Conservation (phyloP, 305 asterid genomes). For the Stenogyne calaminthoides region DNA sequence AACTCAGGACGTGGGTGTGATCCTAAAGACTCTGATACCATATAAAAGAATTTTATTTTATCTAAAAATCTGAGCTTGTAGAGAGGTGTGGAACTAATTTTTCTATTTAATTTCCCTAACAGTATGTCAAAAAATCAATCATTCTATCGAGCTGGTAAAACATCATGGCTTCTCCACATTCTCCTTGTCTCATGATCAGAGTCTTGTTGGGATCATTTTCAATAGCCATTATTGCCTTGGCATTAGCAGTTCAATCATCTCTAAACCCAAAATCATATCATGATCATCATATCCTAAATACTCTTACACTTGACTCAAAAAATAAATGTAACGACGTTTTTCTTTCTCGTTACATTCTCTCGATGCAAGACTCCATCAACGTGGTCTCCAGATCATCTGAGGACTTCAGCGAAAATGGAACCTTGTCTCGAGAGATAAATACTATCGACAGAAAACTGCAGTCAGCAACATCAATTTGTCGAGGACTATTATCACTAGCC, state of each 20-base stretch:
- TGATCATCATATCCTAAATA: background rate
- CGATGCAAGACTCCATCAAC: constrained; percentile 7
- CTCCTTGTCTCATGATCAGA: background rate
- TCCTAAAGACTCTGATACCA: too few species aligned
- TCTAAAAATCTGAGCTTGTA: too few species aligned
- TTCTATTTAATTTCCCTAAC: too few species aligned
- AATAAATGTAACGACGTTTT: background rate
- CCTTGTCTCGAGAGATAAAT: background rate
- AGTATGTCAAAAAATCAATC: too few species aligned
- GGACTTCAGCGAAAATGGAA: constrained; percentile 16
- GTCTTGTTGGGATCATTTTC: background rate
- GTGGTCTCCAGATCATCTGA: constrained; percentile 22
- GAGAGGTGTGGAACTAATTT: too few species aligned
- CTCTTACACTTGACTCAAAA: background rate
- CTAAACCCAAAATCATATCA: background rate
- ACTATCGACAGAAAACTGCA: background rate
- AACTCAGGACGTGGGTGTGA: too few species aligned
- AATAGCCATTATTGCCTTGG: background rate
- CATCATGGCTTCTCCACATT: background rate
- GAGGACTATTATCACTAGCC: background rate
- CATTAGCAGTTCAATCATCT: background rate
- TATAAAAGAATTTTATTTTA: too few species aligned
- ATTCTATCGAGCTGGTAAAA: too few species aligned
- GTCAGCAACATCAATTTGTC: background rate
- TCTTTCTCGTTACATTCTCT: background rate